Base-by-base conservation (phyloP, 371 early-diverging fungal genomes). In the Gilbertella persicaria region DNA sequence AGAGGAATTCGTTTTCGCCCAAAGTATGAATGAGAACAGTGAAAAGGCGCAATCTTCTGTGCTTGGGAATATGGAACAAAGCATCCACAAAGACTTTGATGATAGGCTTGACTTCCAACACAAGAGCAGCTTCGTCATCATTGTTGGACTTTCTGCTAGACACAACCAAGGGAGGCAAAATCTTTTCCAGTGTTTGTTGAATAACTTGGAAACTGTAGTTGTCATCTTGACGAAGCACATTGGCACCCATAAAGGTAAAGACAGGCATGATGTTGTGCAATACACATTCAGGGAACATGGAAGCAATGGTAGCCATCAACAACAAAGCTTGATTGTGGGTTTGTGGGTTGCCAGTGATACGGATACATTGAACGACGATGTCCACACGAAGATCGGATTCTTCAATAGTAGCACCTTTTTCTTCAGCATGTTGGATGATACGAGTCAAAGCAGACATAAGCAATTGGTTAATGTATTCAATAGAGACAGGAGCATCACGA, bases 221-320 rank as follows among this genome's bases (percentile, higher is more conserved):
- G 67, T 98, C 97, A 70, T 98, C 97, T 69, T 94, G 94, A 13
- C 92, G 88, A 51, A 96, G 60, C 0, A 94, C 89, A 60, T 91
- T 95, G 43, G 93, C 92, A n/a, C 97, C 96, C 97, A 98, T 95
- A 64, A 97, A 97, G 7, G 96, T 98, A 64, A 98, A 97, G 25
- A 97, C 86, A 17, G 95, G 93, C 92, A 98, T 95, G 47, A 95
- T 90, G 68, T 94, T 90, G 61, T 91, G 83, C 42, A 98, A 74
- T 9, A 98, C 96, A 45, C 77, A 79, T 42, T 94, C 90, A 2
- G 96, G 93, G 60, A 84, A 88, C 52, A 88, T 67, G 10, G 83
- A 74, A 0, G 94, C 95, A 41, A 96, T 85, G 14, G 93, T 87
- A 0, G 96, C 90, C 84, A 98, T 83, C 45, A 98, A 73, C 35